These are phyloP conservation scores for Amylocarpus encephaloides DNA, from an alignment of 2,329 filamentous ascomycete species.

Conservation along the genomic window DNA sequence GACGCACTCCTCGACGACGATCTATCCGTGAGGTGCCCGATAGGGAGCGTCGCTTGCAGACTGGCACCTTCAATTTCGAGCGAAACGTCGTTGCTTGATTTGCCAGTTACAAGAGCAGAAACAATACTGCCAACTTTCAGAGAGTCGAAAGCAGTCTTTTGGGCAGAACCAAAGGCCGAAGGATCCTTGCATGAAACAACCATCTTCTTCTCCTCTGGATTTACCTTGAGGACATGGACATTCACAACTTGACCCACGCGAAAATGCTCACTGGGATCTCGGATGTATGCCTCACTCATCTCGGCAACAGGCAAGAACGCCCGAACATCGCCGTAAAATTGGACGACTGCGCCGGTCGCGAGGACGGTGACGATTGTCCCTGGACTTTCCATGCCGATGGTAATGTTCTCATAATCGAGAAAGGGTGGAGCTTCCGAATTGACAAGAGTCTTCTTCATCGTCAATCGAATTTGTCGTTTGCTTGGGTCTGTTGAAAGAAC, in stretches of 20 bases:
- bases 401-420: conserved; percentile 68
- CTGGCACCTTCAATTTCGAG: conserved; percentile 69
- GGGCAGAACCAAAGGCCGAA: conserved; percentile 65
- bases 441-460: conserved; percentile 88
- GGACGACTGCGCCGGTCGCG: conserved; percentile 74
- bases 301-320: conserved; percentile 90
- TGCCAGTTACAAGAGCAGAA: conserved; percentile 73
- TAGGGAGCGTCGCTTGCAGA: conserved; percentile 69
- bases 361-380: conserved; percentile 83
- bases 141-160: conserved; percentile 69
- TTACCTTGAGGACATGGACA: conserved; percentile 78
- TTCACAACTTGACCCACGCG: conserved; percentile 83
- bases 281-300: conserved; percentile 97
- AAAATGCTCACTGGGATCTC: conserved; percentile 85
- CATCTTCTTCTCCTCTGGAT: conserved; percentile 63
- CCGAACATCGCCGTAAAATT: conserved; percentile 79
- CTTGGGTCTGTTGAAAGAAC: conserved; percentile 73
- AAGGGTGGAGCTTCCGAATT: conserved; percentile 81
- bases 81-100: conserved; percentile 68
- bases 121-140: conserved; percentile 70
- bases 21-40: conserved; percentile 80
- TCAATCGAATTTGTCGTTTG: conserved; percentile 76
- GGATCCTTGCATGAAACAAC: conserved; percentile 92
- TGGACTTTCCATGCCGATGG: conserved; percentile 68
- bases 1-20: conserved; percentile 71